A percentile compares a stretch with the other conserved stretches of the same genome.
phyloP scores from a whole-genome alignment of 2,329 filamentous ascomycete genomes.

The Fusarium foetens region DNA sequence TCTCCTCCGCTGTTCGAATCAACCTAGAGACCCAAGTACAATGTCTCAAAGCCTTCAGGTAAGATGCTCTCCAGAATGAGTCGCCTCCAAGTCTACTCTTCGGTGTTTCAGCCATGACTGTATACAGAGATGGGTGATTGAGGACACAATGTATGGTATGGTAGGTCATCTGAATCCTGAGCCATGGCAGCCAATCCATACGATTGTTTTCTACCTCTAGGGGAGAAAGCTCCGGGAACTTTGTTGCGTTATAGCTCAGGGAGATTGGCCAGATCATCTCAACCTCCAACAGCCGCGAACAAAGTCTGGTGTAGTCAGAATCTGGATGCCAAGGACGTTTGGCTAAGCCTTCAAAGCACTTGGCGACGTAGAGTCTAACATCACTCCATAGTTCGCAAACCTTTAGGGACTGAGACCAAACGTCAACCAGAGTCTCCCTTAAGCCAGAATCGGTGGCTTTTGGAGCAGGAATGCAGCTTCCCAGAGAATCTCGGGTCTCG shows the following conservation, averaged over 20 bases:
- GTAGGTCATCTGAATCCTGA: conserved; percentile 18
- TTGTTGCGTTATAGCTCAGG: conserved; percentile 17
- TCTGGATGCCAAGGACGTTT: conserved; percentile 16
- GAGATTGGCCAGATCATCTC: not conserved
- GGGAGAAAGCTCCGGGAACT: not conserved
- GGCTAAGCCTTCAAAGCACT: conserved; percentile 10
- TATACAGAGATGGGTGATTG: conserved; percentile 28
- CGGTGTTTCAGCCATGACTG: conserved; percentile 3
- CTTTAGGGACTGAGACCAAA: conserved; percentile 11
- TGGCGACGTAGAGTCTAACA: conserved; percentile 11
- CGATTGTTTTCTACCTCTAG: not conserved
- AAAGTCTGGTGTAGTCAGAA: conserved; percentile 22
- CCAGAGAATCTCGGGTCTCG: not conserved
- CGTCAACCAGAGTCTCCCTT: not conserved
- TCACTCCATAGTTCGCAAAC: conserved; percentile 14
- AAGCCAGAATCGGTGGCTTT: not conserved
- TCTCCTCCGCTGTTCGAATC: conserved; percentile 14
- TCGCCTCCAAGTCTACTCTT: conserved; percentile 6
- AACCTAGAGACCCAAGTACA: conserved; percentile 31
- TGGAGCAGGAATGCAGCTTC: not conserved
- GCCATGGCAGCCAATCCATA: conserved; percentile 18
- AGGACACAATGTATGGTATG: conserved; percentile 23
- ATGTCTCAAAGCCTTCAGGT: conserved; percentile 18
- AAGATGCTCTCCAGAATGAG: conserved; percentile 24
- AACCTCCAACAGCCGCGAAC: not conserved